These are phyloP conservation scores for Tricholoma furcatifolium DNA, from an alignment of 768 basidiomycete genomes.

Conservation along the genomic window DNA sequence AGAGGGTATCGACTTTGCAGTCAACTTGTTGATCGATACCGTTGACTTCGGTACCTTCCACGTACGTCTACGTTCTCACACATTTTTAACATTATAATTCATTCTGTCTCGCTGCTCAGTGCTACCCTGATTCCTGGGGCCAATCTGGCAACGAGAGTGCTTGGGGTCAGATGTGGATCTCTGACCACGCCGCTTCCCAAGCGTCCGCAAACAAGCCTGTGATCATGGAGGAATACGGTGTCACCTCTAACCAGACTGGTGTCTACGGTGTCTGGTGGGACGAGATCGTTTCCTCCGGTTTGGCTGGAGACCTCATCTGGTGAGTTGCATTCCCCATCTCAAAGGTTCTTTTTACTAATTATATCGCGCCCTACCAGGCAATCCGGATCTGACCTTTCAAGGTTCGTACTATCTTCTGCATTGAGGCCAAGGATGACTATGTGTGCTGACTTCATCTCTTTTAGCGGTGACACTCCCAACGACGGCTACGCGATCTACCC, in stretches of 20 bases:
- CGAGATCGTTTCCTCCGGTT: conserved; percentile 47
- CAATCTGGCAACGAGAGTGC: conserved; percentile 40
- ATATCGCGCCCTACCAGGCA: conserved; percentile 22
- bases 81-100: not conserved
- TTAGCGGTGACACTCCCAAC: conserved; percentile 43
- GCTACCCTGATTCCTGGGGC: conserved; percentile 43
- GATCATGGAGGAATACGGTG: conserved; percentile 66
- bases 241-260: conserved; percentile 43
- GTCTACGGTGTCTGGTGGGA: conserved; percentile 57
- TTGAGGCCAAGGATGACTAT: not conserved
- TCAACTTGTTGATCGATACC: conserved; percentile 53
- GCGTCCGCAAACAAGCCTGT: conserved; percentile 56
- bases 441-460: conserved; percentile 1
- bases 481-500: conserved; percentile 56
- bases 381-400: conserved; percentile 34
- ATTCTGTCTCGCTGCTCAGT: not conserved
- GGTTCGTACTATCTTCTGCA: conserved; percentile 14
- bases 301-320: conserved; percentile 67
- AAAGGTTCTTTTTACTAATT: not conserved
- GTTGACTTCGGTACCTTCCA: conserved; percentile 72
- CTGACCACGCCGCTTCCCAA: conserved; percentile 55
- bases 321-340: conserved; percentile 16
- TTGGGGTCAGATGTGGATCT: conserved; percentile 64
- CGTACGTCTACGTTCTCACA: conserved; percentile 30
- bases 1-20: conserved; percentile 62